These are phyloP conservation scores for Viola pubescens DNA, from an alignment of 441 rosid species.

Conservation along the genomic window DNA sequence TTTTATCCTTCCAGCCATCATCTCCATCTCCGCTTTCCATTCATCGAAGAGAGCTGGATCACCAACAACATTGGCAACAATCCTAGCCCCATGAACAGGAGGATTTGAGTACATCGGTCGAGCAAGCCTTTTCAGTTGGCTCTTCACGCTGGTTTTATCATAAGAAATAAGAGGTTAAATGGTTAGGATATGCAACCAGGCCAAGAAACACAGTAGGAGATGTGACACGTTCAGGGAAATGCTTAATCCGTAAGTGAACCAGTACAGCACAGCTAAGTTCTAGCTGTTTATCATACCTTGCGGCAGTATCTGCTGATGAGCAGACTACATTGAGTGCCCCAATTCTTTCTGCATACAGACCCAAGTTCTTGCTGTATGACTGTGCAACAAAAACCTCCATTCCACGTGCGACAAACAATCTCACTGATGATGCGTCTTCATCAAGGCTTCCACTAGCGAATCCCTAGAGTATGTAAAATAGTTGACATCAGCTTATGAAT, in stretches of 20 bases:
- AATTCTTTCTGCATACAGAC: slow-evolving; percentile 87
- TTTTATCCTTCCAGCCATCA: slow-evolving; percentile 97
- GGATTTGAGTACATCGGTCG: slow-evolving; percentile 98
- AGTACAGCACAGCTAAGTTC: background rate
- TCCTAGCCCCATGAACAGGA: slow-evolving; percentile 88
- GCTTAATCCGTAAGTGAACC: too few species aligned
- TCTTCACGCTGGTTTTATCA: slow-evolving; percentile 63
- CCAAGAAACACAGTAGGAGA: background rate
- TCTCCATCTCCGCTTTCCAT: slow-evolving; percentile 96
- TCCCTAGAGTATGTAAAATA: slow-evolving; percentile 41
- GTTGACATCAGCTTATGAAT: background rate
- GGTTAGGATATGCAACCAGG: too few species aligned
- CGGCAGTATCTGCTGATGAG: slow-evolving; percentile 79
- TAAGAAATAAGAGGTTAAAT: background rate
- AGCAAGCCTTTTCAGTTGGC: slow-evolving; percentile 92
- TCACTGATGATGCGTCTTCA: slow-evolving; percentile 78
- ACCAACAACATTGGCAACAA: slow-evolving; percentile 85
- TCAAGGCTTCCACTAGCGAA: slow-evolving; percentile 99
- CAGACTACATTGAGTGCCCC: slow-evolving; percentile 91
- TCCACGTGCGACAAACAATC: slow-evolving; percentile 77
- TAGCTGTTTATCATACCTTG: slow-evolving; percentile 37
- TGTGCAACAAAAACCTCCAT: slow-evolving; percentile 93
- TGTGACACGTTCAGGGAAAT: background rate
- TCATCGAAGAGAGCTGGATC: slow-evolving; percentile 69
- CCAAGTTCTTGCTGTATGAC: slow-evolving; percentile 94